Evolutionary conservation across 2,329 filamentous ascomycete species (phyloP), one percentile per base, ranked within the genome.

Genomic region (Fusarium mangiferae): DNA sequence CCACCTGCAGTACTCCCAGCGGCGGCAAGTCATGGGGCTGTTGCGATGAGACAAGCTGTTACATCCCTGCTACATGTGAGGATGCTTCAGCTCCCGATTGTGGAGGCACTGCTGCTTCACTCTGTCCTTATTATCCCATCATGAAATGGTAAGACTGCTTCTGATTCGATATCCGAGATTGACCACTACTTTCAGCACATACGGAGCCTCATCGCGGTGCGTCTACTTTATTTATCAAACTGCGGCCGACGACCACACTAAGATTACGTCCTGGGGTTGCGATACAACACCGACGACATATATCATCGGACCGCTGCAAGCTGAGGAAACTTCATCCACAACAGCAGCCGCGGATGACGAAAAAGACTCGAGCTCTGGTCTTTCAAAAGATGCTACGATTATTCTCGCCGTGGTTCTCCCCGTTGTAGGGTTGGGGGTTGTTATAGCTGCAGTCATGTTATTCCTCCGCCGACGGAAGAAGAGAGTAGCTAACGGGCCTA

Each of bases 161-260:
- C 0, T 20, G 9, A 52, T 2, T 11, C 3, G 8, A 12, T 51
- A 24, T 14, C 2, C 12, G 14, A 15, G 6, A 35, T 24, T 52
- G 17, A 52, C n/a, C 5, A 11, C 30, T 35, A 5, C 22, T 35
- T 1, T 7, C 24, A 52, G 48, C 17, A 35, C 48, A 1, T 52
- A 35, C 9, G n/a, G 48, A 11, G 30, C 13, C 4, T 35, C 48
- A 6, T 51, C 48, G 12, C 48, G 30, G 5, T 51, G 48, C 3
- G 17, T 51, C 5, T 6, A 11, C 48, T 51, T 51, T 1, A 20
- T 35, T 35, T 51, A 51, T 6, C 48, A 35, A 6, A 51, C 48
- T 1, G 48, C 30, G 5, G 7, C n/a, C 2, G 17, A 35, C 8
- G 48, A 51, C 4, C 20, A 7, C 3, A 8, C 17, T 1, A 51